These are phyloP conservation scores for Dittrichia graveolens DNA, from an alignment of 129 eudicot species.

Conservation along the genomic window DNA sequence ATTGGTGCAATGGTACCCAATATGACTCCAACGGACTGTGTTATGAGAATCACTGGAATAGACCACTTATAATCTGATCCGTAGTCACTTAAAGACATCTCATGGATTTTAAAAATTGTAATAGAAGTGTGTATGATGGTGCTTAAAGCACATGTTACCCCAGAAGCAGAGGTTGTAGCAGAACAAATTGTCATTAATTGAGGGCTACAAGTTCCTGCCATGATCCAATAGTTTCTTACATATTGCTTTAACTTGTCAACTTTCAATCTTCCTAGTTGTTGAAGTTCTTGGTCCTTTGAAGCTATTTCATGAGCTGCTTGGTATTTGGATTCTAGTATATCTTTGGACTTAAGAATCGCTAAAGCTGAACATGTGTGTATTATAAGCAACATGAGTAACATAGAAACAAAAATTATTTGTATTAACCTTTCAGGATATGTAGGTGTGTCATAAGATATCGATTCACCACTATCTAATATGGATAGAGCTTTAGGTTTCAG, in stretches of 20 bases:
- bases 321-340: constrained; percentile 12
- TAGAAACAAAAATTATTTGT: too few relatives aligned
- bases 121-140: too few relatives aligned
- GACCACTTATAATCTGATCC: constrained; percentile 18
- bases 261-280: background rate
- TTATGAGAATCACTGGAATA: background rate
- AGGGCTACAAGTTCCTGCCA: constrained; percentile 36
- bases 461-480: too few relatives aligned
- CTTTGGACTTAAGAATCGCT: constrained; percentile 4
- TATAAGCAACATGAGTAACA: constrained; percentile 23
- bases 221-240: constrained; percentile 32
- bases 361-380: constrained; percentile 25
- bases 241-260: constrained; percentile 18
- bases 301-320: background rate
- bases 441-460: too few relatives aligned
- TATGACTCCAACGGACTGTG: background rate
- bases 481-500: too few relatives aligned
- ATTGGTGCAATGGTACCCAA: constrained; percentile 4
- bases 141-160: constrained; percentile 12
- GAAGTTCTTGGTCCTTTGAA: background rate
- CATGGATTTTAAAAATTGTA: background rate
- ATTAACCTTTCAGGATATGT: too few relatives aligned
- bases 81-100: too few relatives aligned
- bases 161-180: constrained; percentile 21
- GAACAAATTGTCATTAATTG: constrained; percentile 29